phyloP scores from a whole-genome alignment of 495 filamentous ascomycete genomes.

The Cercophora scortea region DNA sequence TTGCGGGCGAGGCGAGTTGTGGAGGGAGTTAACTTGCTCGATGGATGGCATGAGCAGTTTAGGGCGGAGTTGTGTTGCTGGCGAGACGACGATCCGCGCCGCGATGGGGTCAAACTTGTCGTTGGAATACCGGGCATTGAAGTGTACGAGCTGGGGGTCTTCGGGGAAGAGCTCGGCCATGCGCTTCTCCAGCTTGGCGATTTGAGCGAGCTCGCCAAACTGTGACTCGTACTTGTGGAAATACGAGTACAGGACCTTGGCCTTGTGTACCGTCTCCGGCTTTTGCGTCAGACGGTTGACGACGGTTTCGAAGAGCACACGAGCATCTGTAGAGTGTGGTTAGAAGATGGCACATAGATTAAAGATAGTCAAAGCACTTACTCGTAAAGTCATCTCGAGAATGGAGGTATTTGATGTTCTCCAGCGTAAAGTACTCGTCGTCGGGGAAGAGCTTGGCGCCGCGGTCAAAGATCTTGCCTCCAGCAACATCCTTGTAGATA shows the following conservation, averaged over 20 bases:
- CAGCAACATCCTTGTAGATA: constrained; percentile 88
- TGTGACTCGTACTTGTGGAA: constrained; percentile 93
- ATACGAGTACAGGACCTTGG: constrained; percentile 77
- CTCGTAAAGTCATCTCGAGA: constrained; percentile 86
- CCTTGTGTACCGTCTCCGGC: constrained; percentile 60
- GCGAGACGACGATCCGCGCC: constrained; percentile 75
- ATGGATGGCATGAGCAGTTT: constrained; percentile 44
- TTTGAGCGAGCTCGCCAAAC: constrained; percentile 83
- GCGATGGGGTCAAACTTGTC: constrained; percentile 55
- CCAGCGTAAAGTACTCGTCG: constrained; percentile 83
- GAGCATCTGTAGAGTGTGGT: constrained; percentile 57
- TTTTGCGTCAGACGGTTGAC: constrained; percentile 70
- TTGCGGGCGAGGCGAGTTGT: constrained; percentile 41
- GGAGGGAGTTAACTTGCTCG: constrained; percentile 41
- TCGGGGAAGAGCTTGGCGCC: constrained; percentile 88
- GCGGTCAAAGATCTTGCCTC: constrained; percentile 89
- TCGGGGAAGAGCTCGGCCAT: constrained; percentile 90
- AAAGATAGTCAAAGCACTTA: constrained; percentile 39
- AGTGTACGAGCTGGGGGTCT: constrained; percentile 67
- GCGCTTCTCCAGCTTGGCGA: constrained; percentile 81
- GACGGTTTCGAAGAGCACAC: constrained; percentile 89
- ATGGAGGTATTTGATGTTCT: constrained; percentile 91
- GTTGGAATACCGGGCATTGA: constrained; percentile 65
- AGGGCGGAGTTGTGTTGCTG: constrained; percentile 62
- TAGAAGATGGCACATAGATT: background rate